Conservation (phyloP, 345 rosid genomes). For the Cochlearia excelsa region DNA sequence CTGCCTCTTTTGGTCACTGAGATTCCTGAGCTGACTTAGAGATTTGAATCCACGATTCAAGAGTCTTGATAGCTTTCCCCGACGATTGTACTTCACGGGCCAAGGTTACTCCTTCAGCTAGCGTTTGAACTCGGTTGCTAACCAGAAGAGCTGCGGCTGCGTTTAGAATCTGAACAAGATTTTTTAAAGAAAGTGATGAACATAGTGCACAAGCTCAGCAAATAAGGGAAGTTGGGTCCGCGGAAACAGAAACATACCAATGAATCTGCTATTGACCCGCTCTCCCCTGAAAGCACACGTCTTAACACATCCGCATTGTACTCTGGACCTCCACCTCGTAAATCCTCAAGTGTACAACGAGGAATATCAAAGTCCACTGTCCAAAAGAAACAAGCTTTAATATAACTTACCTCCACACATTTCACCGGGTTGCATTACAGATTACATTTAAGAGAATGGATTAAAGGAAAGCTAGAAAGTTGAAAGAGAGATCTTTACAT, state of each 20-base stretch:
- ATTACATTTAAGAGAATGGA: not conserved
- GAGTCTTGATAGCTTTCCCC: slow-evolving; percentile 71
- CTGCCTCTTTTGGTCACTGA: slow-evolving; percentile 21
- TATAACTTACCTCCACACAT: not conserved
- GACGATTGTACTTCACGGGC: slow-evolving; percentile 77
- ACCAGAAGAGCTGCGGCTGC: slow-evolving; percentile 93
- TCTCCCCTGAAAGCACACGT: slow-evolving; percentile 72
- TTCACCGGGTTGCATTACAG: slow-evolving; percentile 10
- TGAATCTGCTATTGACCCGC: slow-evolving; percentile 79
- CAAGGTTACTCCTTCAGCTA: slow-evolving; percentile 65
- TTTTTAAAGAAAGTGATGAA: not conserved
- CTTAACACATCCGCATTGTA: slow-evolving; percentile 67
- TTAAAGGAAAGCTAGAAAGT: not conserved
- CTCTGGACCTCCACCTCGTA: slow-evolving; percentile 76
- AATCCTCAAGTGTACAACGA: slow-evolving; percentile 72
- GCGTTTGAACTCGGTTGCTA: slow-evolving; percentile 48
- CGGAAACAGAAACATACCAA: slow-evolving; percentile 47
- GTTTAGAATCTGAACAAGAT: slow-evolving; percentile 60
- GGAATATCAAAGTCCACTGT: slow-evolving; percentile 91
- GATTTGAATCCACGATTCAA: slow-evolving; percentile 57
- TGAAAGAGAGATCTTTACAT: slow-evolving; percentile 42
- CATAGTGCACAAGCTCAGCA: slow-evolving; percentile 4
- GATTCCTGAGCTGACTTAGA: slow-evolving; percentile 42
- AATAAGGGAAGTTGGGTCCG: not conserved
- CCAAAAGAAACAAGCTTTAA: slow-evolving; percentile 10